phyloP scores from a whole-genome alignment of 2,329 filamentous ascomycete species.

The Leptoxyphium fumago region DNA sequence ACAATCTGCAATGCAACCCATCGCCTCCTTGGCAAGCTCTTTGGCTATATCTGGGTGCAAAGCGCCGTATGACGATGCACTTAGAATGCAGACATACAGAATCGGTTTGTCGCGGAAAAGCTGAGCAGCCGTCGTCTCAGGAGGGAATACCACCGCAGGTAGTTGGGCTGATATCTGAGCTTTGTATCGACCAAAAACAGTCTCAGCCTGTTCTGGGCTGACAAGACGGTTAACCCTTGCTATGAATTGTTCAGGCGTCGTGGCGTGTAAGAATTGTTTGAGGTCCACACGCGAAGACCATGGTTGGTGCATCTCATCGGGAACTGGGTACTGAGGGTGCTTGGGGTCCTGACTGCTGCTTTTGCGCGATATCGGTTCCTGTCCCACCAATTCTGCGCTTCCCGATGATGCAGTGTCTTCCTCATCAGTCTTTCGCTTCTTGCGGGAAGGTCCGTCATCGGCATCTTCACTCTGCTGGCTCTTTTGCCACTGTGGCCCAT shows the following conservation, averaged over 20 bases:
- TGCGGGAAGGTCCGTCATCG: neutral
- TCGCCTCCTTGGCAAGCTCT: slow-evolving; percentile 51
- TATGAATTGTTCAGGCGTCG: slow-evolving; percentile 15
- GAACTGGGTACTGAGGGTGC: neutral
- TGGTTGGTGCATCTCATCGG: slow-evolving; percentile 3
- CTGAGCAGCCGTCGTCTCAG: slow-evolving; percentile 37
- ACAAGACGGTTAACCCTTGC: slow-evolving; percentile 32
- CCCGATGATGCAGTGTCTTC: neutral
- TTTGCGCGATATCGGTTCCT: neutral
- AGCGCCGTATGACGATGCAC: slow-evolving; percentile 36
- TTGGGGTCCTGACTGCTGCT: neutral
- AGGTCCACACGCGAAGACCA: slow-evolving; percentile 9
- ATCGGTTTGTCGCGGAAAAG: slow-evolving; percentile 44
- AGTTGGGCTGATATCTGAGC: slow-evolving; percentile 39
- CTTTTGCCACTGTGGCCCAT: neutral
- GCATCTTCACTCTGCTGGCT: neutral
- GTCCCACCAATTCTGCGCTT: neutral
- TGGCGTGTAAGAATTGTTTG: slow-evolving; percentile 11
- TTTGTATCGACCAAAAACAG: slow-evolving; percentile 43
- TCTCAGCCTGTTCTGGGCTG: slow-evolving; percentile 34
- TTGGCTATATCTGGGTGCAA: slow-evolving; percentile 43
- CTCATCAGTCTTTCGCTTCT: neutral
- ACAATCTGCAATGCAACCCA: slow-evolving; percentile 58
- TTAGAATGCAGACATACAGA: slow-evolving; percentile 44
- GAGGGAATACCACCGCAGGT: slow-evolving; percentile 43